phyloP scores from a whole-genome alignment of 2,329 filamentous ascomycete species.

The Penicillium occitanis region DNA sequence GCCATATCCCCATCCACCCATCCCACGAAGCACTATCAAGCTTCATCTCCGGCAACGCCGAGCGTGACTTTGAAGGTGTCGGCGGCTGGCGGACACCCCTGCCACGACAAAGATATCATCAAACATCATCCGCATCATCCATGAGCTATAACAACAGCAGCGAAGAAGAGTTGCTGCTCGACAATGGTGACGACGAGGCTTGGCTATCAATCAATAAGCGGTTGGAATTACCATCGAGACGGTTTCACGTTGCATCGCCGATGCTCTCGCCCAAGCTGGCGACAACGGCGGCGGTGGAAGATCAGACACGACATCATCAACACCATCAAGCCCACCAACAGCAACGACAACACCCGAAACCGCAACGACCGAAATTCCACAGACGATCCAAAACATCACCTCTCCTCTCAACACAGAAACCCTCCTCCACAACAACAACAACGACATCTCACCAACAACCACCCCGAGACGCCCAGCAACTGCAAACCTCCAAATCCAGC shows the following conservation, averaged over 20 bases:
- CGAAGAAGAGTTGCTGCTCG: constrained; percentile 24
- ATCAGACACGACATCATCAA: neutral
- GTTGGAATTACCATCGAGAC: constrained; percentile 34
- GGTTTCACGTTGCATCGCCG: constrained; percentile 24
- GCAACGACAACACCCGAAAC: constrained; percentile 16
- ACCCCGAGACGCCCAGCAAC: constrained; percentile 4
- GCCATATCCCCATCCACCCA: constrained; percentile 8
- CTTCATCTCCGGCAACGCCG: constrained; percentile 35
- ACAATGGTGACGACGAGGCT: constrained; percentile 36
- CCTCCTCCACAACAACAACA: neutral
- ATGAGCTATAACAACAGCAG: constrained; percentile 22
- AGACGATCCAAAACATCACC: constrained; percentile 38
- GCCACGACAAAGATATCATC: constrained; percentile 26
- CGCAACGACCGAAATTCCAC: constrained; percentile 29
- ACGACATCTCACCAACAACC: constrained; percentile 15
- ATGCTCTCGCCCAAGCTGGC: constrained; percentile 14
- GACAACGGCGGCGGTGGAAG: neutral
- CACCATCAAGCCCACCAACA: constrained; percentile 3
- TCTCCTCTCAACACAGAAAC: constrained; percentile 24
- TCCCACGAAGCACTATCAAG: constrained; percentile 27
- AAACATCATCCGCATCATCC: constrained; percentile 28
- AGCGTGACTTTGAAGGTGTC: constrained; percentile 47
- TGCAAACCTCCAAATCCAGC: constrained; percentile 24
- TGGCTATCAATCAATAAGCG: constrained; percentile 43
- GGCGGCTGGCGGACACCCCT: constrained; percentile 40